Base-by-base conservation (phyloP, 2,329 filamentous ascomycete genomes). In the Hypoxylon sp. region DNA sequence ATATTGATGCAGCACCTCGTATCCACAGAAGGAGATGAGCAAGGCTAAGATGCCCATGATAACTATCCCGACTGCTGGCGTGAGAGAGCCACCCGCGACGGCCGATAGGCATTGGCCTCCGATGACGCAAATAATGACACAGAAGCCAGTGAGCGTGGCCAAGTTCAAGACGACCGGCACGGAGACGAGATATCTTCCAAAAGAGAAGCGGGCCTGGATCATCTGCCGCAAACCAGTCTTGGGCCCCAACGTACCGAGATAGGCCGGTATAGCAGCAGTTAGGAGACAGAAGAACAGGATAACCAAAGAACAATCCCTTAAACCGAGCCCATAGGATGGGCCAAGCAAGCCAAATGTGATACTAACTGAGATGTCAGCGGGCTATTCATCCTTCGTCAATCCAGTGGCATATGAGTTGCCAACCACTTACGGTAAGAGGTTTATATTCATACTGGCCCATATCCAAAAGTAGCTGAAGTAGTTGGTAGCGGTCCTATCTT, bases 161-260 rank as follows among this genome's bases (percentile, higher is more conserved):
- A 91, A 80, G 73, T 91, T 91, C 66, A 91, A 81, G 9, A 91
- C 74, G 2, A 90, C 85, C 1, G 88, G 84, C n/a, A 91, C 75
- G 0, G 84, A 86, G 35, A 89, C 86, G 19, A 87, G 79, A 73
- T 89, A 90, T 44, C 85, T 83, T 17, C 87, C 88, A 74, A 90
- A 91, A 44, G 85, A 86, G 76, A 86, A 91, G 22, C 89, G 82
- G 3, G 89, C 88, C 71, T 89, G 87, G 6, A 91, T 85, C 84
- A 91, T 89, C 77, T 91, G 88, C 14, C 89, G 83, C 84, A 91
- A 86, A 46, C 88, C 89, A 9, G 88, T 90, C 77, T 85, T 86
- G 3, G 88, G 87, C 0, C 88, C 88, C 55, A 89, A 78, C 0
- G 85, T 88, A 46, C 84, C 84, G 26, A 91, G 79, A 72, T 86